Conservation (phyloP, 2,329 filamentous ascomycete species). For the Ophiocordyceps robertsii region DNA sequence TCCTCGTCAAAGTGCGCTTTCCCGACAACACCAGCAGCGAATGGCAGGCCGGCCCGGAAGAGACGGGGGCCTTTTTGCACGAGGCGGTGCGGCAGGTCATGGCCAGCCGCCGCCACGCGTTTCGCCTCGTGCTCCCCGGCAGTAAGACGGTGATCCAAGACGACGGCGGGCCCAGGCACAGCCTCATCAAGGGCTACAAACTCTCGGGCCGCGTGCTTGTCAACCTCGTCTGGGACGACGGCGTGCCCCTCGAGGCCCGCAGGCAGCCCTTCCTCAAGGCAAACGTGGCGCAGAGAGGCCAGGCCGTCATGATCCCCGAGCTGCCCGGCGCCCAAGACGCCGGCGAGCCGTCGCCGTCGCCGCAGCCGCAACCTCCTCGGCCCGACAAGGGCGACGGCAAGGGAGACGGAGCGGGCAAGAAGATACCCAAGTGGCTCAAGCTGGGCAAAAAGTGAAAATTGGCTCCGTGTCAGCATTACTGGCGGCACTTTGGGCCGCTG, state of each 20-base stretch:
- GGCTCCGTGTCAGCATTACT: not conserved
- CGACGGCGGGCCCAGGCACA: conserved; percentile 30
- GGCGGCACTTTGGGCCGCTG: no score
- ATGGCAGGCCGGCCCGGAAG: conserved; percentile 51
- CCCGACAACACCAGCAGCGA: conserved; percentile 74
- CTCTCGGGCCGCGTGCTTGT: conserved; percentile 60
- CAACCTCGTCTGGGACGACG: conserved; percentile 61
- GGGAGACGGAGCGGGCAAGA: conserved; percentile 25
- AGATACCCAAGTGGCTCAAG: conserved; percentile 59
- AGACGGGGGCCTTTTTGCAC: conserved; percentile 63
- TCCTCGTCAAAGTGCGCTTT: conserved; percentile 71
- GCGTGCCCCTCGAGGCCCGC: conserved; percentile 41
- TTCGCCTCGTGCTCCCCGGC: conserved; percentile 56
- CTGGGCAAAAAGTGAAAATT: conserved; percentile 54
- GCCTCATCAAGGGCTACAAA: conserved; percentile 59
- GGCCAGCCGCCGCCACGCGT: conserved; percentile 47
- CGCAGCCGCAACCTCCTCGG: conserved; percentile 10
- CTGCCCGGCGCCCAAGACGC: conserved; percentile 28
- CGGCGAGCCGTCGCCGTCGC: conserved; percentile 11
- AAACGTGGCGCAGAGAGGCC: conserved; percentile 46
- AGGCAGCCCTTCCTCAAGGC: conserved; percentile 44
- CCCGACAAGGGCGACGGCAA: conserved; percentile 23
- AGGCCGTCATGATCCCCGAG: conserved; percentile 52
- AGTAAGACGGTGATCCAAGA: conserved; percentile 35
- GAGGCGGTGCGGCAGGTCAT: conserved; percentile 61